A percentile compares a stretch with the other conserved stretches of the same genome.
Conservation (phyloP, 495 filamentous ascomycete species). For the Diplogelasinospora grovesii region DNA sequence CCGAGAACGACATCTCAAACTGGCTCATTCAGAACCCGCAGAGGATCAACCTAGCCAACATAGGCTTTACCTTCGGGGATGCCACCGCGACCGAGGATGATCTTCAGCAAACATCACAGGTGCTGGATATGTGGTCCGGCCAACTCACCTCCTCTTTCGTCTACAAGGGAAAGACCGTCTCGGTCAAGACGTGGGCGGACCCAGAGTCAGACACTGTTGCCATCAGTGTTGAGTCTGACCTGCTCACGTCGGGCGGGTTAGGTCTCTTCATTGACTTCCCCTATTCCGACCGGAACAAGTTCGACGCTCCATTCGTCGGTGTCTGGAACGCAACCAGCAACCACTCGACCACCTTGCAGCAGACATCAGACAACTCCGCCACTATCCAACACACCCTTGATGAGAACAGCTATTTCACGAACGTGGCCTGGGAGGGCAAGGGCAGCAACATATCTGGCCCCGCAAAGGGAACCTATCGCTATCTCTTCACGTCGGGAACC, state of each 20-base stretch:
- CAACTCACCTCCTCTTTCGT: slow-evolving; percentile 39
- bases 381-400: slow-evolving; percentile 39
- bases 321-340: slow-evolving; percentile 35
- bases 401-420: slow-evolving; percentile 37
- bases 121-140: slow-evolving; percentile 45
- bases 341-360: slow-evolving; percentile 34
- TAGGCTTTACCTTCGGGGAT: slow-evolving; percentile 40
- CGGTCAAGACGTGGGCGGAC: slow-evolving; percentile 41
- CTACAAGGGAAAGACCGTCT: slow-evolving; percentile 31
- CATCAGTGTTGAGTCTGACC: slow-evolving; percentile 34
- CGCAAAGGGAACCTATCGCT: slow-evolving; percentile 34
- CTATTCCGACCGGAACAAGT: slow-evolving; percentile 39
- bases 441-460: slow-evolving; percentile 32
- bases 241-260: slow-evolving; percentile 30
- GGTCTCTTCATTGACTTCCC: slow-evolving; percentile 49
- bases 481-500: slow-evolving; percentile 27
- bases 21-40: slow-evolving; percentile 51
- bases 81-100: slow-evolving; percentile 34
- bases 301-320: slow-evolving; percentile 44
- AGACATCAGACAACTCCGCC: slow-evolving; percentile 21
- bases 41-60: slow-evolving; percentile 40
- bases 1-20: slow-evolving; percentile 42
- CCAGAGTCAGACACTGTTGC: slow-evolving; percentile 42
- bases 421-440: slow-evolving; percentile 29
- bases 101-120: slow-evolving; percentile 34